Evolutionary conservation across 768 basidiomycete species (phyloP).

Genomic region (Dacryopinax primogenitus): DNA sequence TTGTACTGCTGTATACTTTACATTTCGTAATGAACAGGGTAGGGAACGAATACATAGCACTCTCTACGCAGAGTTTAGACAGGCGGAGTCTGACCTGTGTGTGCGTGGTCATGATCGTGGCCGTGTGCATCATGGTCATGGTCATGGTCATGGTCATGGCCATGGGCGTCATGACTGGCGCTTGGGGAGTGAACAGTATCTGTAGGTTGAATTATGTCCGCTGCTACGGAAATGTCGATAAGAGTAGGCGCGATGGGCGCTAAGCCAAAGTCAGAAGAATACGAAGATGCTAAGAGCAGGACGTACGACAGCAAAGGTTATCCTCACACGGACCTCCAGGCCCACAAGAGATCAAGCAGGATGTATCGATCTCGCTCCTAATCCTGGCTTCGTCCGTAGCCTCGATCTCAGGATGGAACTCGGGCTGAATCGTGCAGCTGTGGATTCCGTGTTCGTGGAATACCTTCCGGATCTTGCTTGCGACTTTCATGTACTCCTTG

Average conservation of each 20-base stretch:
- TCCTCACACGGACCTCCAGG: constrained; percentile 56
- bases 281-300: background rate
- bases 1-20: background rate
- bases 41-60: too few species aligned
- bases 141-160: background rate
- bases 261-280: background rate
- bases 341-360: constrained; percentile 63
- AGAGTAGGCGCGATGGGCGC: background rate
- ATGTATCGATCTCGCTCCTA: constrained; percentile 41
- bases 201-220: background rate
- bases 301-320: constrained; percentile 69
- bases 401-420: constrained; percentile 27
- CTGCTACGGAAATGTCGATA: background rate
- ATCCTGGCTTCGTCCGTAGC: background rate
- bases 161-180: background rate
- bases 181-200: too few species aligned
- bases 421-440: constrained; percentile 87
- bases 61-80: background rate
- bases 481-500: constrained; percentile 84
- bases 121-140: background rate
- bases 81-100: background rate
- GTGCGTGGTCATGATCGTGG: background rate
- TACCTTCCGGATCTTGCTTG: constrained; percentile 65
- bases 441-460: constrained; percentile 90
- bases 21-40: too few species aligned